Conservation (phyloP, 83 land plant genomes). For the Diphasiastrum complanatum region DNA sequence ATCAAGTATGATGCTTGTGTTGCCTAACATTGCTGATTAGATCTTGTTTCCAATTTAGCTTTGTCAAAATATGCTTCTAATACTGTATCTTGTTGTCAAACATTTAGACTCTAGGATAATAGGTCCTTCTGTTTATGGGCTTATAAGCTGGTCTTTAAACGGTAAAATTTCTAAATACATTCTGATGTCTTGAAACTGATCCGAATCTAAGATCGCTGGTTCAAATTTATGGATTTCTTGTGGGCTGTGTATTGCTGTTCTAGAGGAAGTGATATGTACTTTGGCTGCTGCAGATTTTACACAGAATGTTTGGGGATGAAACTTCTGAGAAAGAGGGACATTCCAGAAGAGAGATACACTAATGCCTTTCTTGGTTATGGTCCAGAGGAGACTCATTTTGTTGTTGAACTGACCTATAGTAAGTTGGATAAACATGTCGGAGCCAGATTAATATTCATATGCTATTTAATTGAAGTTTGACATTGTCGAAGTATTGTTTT, state of each 20-base stretch:
- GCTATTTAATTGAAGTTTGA: no score
- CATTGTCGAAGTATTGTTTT: no score
- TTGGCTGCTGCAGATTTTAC: slow-evolving; percentile 53
- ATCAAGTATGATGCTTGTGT: slow-evolving; percentile 78
- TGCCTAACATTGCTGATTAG: neutral
- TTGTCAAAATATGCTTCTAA: neutral
- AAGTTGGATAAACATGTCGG: no score
- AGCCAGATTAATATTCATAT: no score
- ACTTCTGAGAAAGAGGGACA: slow-evolving; percentile 77
- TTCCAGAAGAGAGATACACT: slow-evolving; percentile 95
- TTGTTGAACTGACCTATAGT: slow-evolving; percentile 96
- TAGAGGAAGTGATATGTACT: neutral
- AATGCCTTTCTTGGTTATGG: slow-evolving; percentile 98
- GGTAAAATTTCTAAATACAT: no score
- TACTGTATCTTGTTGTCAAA: neutral
- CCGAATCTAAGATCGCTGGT: no score
- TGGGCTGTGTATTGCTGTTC: no score
- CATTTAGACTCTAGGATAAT: neutral
- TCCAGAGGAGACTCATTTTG: slow-evolving; percentile 92
- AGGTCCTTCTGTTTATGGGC: no score
- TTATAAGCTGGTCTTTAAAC: no score
- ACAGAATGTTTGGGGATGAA: slow-evolving; percentile 98
- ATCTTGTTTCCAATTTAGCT: neutral
- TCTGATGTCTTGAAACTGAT: no score
- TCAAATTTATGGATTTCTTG: no score